A percentile compares a stretch with the other conserved stretches of the same genome.
These are phyloP conservation scores for Calonectria henricotiae DNA, from an alignment of 2,329 filamentous ascomycete species.

Conservation along the genomic window DNA sequence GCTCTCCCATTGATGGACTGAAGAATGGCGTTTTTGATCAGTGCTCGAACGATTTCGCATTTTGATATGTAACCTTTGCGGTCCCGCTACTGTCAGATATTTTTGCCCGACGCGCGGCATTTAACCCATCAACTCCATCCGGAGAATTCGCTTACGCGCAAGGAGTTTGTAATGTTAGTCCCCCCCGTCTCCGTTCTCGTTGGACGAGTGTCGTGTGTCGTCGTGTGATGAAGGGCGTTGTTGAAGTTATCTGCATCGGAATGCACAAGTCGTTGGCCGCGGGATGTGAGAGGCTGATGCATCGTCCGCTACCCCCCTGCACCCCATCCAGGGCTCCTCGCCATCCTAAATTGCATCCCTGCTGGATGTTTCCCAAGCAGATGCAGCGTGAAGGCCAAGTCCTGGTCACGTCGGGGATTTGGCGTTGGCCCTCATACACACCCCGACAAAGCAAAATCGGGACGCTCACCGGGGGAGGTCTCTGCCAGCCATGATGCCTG, in stretches of 20 bases:
- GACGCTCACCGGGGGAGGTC: slow-evolving; percentile 21
- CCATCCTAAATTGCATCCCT: slow-evolving; percentile 26
- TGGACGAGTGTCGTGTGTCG: not conserved
- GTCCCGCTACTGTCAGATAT: slow-evolving; percentile 32
- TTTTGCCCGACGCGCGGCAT: slow-evolving; percentile 32
- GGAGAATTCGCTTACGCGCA: slow-evolving; percentile 7
- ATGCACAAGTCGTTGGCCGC: slow-evolving; percentile 20
- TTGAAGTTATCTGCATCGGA: slow-evolving; percentile 25
- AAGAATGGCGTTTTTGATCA: slow-evolving; percentile 7
- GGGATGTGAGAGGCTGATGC: slow-evolving; percentile 28
- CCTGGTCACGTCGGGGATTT: slow-evolving; percentile 37
- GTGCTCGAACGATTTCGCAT: slow-evolving; percentile 28
- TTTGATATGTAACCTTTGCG: slow-evolving; percentile 32
- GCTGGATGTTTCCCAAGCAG: slow-evolving; percentile 26
- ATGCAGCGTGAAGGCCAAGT: slow-evolving; percentile 28
- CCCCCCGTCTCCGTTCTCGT: not conserved
- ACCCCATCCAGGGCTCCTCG: slow-evolving; percentile 19
- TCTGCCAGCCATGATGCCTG: slow-evolving; percentile 19
- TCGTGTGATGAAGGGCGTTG: slow-evolving; percentile 13
- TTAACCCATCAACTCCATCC: slow-evolving; percentile 21
- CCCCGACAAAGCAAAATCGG: slow-evolving; percentile 27
- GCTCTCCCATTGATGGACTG: not conserved
- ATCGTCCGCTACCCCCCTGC: slow-evolving; percentile 25
- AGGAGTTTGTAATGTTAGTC: not conserved
- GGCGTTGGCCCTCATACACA: slow-evolving; percentile 22